A percentile compares a stretch with the other conserved stretches of the same genome.
Evolutionary conservation across 371 early-diverging fungal species (phyloP).

Genomic region (Capniomyces stellatus): DNA sequence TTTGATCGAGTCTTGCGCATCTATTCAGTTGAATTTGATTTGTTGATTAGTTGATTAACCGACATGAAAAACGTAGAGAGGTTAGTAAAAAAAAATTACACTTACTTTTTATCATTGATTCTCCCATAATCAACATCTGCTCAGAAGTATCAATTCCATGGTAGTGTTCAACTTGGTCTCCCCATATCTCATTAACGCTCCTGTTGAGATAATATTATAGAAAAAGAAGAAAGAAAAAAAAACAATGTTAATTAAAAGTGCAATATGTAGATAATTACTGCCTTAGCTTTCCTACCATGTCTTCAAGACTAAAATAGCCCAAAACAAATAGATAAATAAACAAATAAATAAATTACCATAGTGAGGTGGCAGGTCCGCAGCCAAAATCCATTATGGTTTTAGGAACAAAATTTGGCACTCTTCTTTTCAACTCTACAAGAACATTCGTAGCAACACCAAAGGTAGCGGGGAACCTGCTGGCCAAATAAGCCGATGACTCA

Average conservation of each 20-base stretch:
- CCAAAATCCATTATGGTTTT: slow-evolving; percentile 60
- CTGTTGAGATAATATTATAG: not conserved
- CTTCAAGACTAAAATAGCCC: not conserved
- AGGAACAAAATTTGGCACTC: slow-evolving; percentile 44
- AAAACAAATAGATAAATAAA: not conserved
- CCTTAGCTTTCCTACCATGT: no score
- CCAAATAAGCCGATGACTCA: slow-evolving; percentile 57
- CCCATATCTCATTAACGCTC: slow-evolving; percentile 35
- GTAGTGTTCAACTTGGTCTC: slow-evolving; percentile 21
- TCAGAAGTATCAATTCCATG: slow-evolving; percentile 63
- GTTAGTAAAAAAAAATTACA: not conserved
- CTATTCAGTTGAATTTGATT: not conserved
- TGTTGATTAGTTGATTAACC: no score
- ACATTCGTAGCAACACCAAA: slow-evolving; percentile 53
- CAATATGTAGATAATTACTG: no score
- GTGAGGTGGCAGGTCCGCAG: slow-evolving; percentile 68
- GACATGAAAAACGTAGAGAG: not conserved
- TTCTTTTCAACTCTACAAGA: slow-evolving; percentile 34
- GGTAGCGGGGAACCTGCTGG: slow-evolving; percentile 40
- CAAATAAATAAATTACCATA: slow-evolving; percentile 40
- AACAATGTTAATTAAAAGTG: not conserved
- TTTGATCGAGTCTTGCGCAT: not conserved
- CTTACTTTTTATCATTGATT: slow-evolving; percentile 14
- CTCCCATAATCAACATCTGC: slow-evolving; percentile 57
- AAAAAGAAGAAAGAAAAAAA: not conserved